Percentiles rank a stretch among this genome's conserved stretches.
These are phyloP conservation scores for Talaromyces rugulosus DNA, from an alignment of 2,329 filamentous ascomycete species.

Conservation along the genomic window DNA sequence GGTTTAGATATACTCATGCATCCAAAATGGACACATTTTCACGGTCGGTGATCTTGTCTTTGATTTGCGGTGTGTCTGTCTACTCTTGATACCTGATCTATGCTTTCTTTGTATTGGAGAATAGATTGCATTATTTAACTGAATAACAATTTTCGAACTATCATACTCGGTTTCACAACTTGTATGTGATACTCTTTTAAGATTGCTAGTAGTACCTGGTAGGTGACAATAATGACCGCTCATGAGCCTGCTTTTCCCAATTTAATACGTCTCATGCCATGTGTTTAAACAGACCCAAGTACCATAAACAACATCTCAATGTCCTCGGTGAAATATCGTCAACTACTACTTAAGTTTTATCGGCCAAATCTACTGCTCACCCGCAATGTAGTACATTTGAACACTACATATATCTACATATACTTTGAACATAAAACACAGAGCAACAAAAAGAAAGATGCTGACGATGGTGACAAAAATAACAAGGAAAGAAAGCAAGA, in stretches of 20 bases:
- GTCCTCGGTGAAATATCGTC: too few relatives aligned
- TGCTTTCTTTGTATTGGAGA: not conserved
- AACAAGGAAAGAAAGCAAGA: slow-evolving; percentile 20
- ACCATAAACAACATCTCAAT: too few relatives aligned
- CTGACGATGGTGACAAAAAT: not conserved
- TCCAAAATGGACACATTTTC: not conserved
- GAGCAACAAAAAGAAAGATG: not conserved
- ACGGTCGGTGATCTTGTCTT: not conserved
- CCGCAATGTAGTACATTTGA: not conserved
- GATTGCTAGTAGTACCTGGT: too few relatives aligned
- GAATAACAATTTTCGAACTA: not conserved
- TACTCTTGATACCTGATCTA: not conserved
- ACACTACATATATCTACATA: not conserved
- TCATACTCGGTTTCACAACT: not conserved
- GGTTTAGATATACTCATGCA: not conserved
- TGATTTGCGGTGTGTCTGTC: not conserved
- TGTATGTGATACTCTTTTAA: not conserved
- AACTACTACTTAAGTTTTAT: not conserved
- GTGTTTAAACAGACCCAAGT: not conserved
- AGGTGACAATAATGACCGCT: too few relatives aligned
- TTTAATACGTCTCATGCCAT: not conserved
- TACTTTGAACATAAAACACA: not conserved
- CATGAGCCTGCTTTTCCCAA: not conserved
- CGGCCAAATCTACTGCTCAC: not conserved
- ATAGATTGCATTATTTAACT: not conserved